Conservation (phyloP, 1,139 yeast species). For the Diutina pseudorugosa region DNA sequence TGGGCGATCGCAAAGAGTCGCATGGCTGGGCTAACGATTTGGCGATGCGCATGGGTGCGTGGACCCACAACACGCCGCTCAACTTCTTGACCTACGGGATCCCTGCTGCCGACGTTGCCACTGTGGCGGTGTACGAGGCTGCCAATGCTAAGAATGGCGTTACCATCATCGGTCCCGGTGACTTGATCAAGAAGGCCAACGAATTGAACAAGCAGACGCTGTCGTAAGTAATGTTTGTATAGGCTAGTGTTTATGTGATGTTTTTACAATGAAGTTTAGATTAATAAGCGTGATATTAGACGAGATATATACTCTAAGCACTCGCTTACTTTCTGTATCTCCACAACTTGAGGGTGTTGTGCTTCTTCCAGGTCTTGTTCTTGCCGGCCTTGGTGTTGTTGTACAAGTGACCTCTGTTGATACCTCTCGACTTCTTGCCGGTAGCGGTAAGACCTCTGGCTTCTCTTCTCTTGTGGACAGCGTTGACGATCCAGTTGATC, state of each 20-base stretch:
- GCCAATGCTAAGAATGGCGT: conserved; percentile 2
- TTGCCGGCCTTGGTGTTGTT: conserved; percentile 97
- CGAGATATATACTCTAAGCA: not conserved
- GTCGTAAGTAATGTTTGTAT: not conserved
- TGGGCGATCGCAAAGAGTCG: conserved; percentile 43
- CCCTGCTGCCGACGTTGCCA: not conserved
- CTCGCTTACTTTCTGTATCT: conserved; percentile 87
- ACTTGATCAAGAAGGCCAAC: not conserved
- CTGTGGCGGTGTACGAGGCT: not conserved
- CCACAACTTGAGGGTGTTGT: conserved; percentile 98
- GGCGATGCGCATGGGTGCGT: not conserved
- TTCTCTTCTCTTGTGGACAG: conserved; percentile 99
- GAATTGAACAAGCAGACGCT: not conserved
- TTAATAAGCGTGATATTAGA: not conserved
- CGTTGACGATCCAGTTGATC: conserved; percentile 99
- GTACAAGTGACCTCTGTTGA: conserved; percentile 99
- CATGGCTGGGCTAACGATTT: conserved; percentile 24
- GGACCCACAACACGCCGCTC: not conserved
- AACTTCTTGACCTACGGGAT: conserved; percentile 3
- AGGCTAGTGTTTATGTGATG: not conserved
- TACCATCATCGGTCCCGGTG: not conserved
- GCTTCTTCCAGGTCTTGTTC: conserved; percentile 99
- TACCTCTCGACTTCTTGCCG: conserved; percentile 99
- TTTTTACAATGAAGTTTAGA: not conserved
- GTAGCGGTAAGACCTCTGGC: conserved; percentile 97